Conservation (phyloP, 306 rosid species). For the Quercus mongolica region DNA sequence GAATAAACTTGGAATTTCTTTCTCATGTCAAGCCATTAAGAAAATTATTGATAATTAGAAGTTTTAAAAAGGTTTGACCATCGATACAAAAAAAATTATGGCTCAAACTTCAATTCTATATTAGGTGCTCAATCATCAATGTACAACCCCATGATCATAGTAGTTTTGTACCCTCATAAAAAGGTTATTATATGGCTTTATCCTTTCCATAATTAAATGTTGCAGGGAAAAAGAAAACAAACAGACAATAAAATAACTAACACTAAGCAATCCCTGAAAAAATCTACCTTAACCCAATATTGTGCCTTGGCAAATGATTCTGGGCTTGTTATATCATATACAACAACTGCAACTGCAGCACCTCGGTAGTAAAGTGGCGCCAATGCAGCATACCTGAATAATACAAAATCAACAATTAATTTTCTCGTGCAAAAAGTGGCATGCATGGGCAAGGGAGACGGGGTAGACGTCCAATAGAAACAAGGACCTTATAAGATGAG, state of each 20-base stretch:
- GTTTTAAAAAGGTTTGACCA: neutral
- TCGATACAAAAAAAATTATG: too few species aligned
- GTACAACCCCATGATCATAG: neutral
- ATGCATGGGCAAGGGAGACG: slow-evolving; percentile 4
- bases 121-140: neutral
- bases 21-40: neutral
- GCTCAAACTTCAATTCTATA: neutral
- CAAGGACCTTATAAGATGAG: neutral
- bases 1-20: neutral
- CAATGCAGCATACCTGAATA: slow-evolving; percentile 84
- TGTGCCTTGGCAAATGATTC: slow-evolving; percentile 94
- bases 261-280: slow-evolving; percentile 14
- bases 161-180: neutral
- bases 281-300: slow-evolving; percentile 96
- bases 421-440: slow-evolving; percentile 4
- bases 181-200: neutral
- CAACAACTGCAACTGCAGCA: slow-evolving; percentile 96
- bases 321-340: slow-evolving; percentile 92
- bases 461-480: neutral
- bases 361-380: slow-evolving; percentile 97
- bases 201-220: neutral
- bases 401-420: slow-evolving; percentile 22
- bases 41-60: neutral
- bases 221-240: neutral
- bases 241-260: neutral